These are phyloP conservation scores for Saturnispora besseyi DNA, from an alignment of 805 yeast genomes.

Conservation along the genomic window DNA sequence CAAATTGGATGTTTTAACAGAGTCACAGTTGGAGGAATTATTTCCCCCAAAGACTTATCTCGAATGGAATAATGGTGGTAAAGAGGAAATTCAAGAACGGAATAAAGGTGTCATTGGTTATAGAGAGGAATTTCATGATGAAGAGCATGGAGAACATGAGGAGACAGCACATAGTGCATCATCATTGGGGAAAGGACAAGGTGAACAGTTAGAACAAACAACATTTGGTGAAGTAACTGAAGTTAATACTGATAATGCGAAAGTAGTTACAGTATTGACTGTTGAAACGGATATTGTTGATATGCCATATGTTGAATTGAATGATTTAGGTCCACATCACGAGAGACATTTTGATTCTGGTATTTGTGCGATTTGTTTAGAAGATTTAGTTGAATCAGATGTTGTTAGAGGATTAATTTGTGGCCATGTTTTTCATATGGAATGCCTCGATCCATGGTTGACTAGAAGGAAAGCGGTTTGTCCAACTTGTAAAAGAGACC, in stretches of 20 bases:
- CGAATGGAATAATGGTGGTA: conserved; percentile 56
- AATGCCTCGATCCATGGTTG: conserved; percentile 78
- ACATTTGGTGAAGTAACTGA: background rate
- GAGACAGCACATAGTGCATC: background rate
- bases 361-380: conserved; percentile 72
- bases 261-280: background rate
- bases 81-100: conserved; percentile 39
- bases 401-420: conserved; percentile 66
- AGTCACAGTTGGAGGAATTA: conserved; percentile 40
- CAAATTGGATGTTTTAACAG: conserved; percentile 42
- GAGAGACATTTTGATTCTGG: conserved; percentile 51
- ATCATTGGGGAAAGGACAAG: background rate
- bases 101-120: conserved; percentile 29
- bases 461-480: conserved; percentile 68
- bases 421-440: conserved; percentile 76
- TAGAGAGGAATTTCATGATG: conserved; percentile 32
- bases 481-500: conserved; percentile 71
- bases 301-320: conserved; percentile 4
- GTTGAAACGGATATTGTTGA: conserved; percentile 10
- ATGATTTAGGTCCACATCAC: background rate
- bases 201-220: background rate
- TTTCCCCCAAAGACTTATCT: conserved; percentile 51
- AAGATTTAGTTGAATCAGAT: conserved; percentile 51
- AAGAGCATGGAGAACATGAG: conserved; percentile 14
- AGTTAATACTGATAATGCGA: background rate